Base-by-base conservation (phyloP, 2,329 filamentous ascomycete genomes). In the Alternaria hordeiaustralica region DNA sequence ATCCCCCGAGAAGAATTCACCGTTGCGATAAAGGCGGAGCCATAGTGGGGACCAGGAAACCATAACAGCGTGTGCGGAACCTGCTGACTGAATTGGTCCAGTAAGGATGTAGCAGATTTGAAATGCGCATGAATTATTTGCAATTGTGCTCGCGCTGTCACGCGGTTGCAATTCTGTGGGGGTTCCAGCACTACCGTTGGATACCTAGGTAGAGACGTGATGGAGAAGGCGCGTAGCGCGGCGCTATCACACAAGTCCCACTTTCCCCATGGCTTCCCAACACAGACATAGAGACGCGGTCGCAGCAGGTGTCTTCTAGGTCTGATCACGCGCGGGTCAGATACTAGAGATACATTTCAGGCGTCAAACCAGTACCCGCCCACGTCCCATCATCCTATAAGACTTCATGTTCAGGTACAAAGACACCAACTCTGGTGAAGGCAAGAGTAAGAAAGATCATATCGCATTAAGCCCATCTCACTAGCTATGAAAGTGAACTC, bases 351-450 rank as follows among this genome's bases (percentile, higher is more conserved):
- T 4, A 28, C 4, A 28, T 4, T 4, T 28, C 4, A 28, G 26
- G 26, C 26, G 26, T 28, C 4, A 9, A 28, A 9, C 8, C 21
- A 4, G 21, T 21, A 15, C 8, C 30, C 30, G 2, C 6, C 4
- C 13, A 36, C 13, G 13, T n/a, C 33, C 5, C 7, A n/a, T 13
- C n/a, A 13, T 36, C 7, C 7, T 36, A 36, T 36, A 3, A 7
- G 13, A 6, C 33, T 4, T 1, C 7, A 15, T 7, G 6, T 5
- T 8, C 15, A 36, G 13, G 33, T 1, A 9, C 4, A 15, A 15
- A 36, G 33, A 15, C 0, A 2, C 1, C 33, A n/a, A n/a, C 7
- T 0, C 15, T n/a, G 33, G 9, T 7, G 9, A 36, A 36, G 0
- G 33, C 33, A 36, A 1, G 4, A 20, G 20, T 12, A 6, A 21